These are phyloP conservation scores for Trichothecium sympodiale DNA, from an alignment of 2,329 filamentous ascomycete species.

Conservation along the genomic window DNA sequence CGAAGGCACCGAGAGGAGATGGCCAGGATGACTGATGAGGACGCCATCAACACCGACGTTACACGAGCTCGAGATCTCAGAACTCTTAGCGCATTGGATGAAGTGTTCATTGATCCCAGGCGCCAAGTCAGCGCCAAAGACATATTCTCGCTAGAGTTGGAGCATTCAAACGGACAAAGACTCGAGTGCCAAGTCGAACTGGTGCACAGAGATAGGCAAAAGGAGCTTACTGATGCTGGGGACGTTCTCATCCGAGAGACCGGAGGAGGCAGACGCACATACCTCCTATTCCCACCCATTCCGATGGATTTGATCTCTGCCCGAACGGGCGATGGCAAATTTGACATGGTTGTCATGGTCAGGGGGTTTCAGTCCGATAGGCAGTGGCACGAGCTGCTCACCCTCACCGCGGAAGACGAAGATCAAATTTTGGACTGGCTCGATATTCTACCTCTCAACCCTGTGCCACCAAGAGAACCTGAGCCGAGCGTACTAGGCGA, in stretches of 20 bases:
- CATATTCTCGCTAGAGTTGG: slow-evolving; percentile 73
- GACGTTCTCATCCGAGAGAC: slow-evolving; percentile 90
- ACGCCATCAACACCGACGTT: slow-evolving; percentile 72
- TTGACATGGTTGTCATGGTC: slow-evolving; percentile 79
- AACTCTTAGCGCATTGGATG: slow-evolving; percentile 60
- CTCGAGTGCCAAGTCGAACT: slow-evolving; percentile 84
- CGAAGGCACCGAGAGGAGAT: slow-evolving; percentile 52
- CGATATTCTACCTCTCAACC: slow-evolving; percentile 53
- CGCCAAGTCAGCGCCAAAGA: slow-evolving; percentile 85
- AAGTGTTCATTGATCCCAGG: slow-evolving; percentile 60
- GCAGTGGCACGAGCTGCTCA: slow-evolving; percentile 77
- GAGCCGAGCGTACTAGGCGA: slow-evolving; percentile 21
- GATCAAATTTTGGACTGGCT: slow-evolving; percentile 80
- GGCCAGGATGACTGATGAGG: slow-evolving; percentile 71
- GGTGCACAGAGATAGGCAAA: slow-evolving; percentile 69
- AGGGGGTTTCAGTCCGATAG: slow-evolving; percentile 53
- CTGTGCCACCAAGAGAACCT: slow-evolving; percentile 32
- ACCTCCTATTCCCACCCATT: slow-evolving; percentile 89
- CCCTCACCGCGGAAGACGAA: slow-evolving; percentile 64
- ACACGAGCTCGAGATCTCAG: slow-evolving; percentile 69
- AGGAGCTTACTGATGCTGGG: slow-evolving; percentile 55
- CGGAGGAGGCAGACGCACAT: slow-evolving; percentile 60
- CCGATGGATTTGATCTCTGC: slow-evolving; percentile 64
- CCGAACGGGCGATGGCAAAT: slow-evolving; percentile 57
- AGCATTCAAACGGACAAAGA: slow-evolving; percentile 81